phyloP scores from a whole-genome alignment of 192 early-diverging fungal species.

The Spizellomyces punctatus region DNA sequence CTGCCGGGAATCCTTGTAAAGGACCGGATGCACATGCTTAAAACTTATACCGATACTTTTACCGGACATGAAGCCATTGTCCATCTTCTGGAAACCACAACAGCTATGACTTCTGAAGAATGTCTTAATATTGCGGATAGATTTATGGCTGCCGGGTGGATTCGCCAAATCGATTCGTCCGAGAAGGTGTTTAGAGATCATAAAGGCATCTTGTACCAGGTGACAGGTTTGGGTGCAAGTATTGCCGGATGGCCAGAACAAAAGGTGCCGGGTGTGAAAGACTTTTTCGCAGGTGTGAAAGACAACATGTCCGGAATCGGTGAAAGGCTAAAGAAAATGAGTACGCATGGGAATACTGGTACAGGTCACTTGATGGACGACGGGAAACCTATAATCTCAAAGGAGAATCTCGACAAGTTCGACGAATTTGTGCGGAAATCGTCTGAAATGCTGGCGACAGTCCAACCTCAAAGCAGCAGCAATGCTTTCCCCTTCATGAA shows the following conservation, averaged over 20 bases:
- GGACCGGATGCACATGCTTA: constrained; percentile 27
- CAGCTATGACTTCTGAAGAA: constrained; percentile 31
- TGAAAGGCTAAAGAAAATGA: background rate
- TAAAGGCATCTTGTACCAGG: constrained; percentile 35
- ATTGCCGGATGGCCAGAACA: constrained; percentile 35
- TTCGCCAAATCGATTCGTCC: constrained; percentile 11
- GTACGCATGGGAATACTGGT: background rate
- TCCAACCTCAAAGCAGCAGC: background rate
- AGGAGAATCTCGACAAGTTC: constrained; percentile 20
- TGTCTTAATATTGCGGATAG: constrained; percentile 22
- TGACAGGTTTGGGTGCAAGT: constrained; percentile 26
- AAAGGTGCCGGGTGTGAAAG: constrained; percentile 13
- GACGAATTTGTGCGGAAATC: constrained; percentile 1
- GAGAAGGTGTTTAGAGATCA: constrained; percentile 21
- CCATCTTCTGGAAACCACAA: constrained; percentile 34
- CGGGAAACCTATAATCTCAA: constrained; percentile 4
- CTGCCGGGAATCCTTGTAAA: constrained; percentile 26
- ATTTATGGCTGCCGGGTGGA: constrained; percentile 36
- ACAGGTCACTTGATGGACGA: constrained; percentile 3
- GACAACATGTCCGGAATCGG: constrained; percentile 1
- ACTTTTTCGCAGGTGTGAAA: constrained; percentile 3
- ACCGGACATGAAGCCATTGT: constrained; percentile 33
- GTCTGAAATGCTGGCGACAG: background rate
- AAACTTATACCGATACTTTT: constrained; percentile 38
- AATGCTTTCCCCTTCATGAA: no score